phyloP scores from a whole-genome alignment of 2,329 filamentous ascomycete species.

The Ceratocystis alfenasii region DNA sequence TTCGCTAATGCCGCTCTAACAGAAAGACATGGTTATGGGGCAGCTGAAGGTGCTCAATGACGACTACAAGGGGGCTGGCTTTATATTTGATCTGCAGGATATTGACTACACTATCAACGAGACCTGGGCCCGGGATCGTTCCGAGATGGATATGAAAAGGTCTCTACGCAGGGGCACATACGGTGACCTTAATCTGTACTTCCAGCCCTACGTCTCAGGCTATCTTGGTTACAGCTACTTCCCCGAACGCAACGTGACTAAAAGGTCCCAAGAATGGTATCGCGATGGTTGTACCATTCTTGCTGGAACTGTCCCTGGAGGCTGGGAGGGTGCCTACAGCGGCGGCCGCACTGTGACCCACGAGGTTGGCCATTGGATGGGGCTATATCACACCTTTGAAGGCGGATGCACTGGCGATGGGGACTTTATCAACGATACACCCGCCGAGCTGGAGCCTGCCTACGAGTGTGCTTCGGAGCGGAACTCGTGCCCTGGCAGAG shows the following conservation, averaged over 20 bases:
- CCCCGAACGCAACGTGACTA: slow-evolving; percentile 29
- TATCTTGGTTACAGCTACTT: slow-evolving; percentile 39
- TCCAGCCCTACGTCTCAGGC: slow-evolving; percentile 29
- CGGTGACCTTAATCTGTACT: slow-evolving; percentile 31
- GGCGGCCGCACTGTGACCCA: slow-evolving; percentile 30
- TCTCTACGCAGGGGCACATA: slow-evolving; percentile 37
- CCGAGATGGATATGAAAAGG: slow-evolving; percentile 36
- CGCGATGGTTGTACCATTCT: slow-evolving; percentile 34
- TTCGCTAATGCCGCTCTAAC: neutral
- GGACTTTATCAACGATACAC: slow-evolving; percentile 34
- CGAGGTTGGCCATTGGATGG: slow-evolving; percentile 40
- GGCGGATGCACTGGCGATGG: slow-evolving; percentile 31
- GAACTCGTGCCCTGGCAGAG: slow-evolving; percentile 29
- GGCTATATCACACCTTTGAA: slow-evolving; percentile 38
- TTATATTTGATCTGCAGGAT: slow-evolving; percentile 35
- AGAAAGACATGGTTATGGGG: slow-evolving; percentile 30
- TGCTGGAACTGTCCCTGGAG: slow-evolving; percentile 31
- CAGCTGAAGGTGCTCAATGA: slow-evolving; percentile 38
- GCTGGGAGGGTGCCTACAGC: slow-evolving; percentile 29
- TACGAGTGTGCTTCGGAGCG: slow-evolving; percentile 31
- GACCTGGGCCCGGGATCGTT: slow-evolving; percentile 34
- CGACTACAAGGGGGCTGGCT: slow-evolving; percentile 34
- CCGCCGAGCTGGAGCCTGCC: slow-evolving; percentile 29
- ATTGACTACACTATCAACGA: slow-evolving; percentile 38
- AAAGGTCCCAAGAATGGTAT: slow-evolving; percentile 29